Base-by-base conservation (phyloP, 2,329 filamentous ascomycete genomes). In the Fonsecaea multimorphosa region DNA sequence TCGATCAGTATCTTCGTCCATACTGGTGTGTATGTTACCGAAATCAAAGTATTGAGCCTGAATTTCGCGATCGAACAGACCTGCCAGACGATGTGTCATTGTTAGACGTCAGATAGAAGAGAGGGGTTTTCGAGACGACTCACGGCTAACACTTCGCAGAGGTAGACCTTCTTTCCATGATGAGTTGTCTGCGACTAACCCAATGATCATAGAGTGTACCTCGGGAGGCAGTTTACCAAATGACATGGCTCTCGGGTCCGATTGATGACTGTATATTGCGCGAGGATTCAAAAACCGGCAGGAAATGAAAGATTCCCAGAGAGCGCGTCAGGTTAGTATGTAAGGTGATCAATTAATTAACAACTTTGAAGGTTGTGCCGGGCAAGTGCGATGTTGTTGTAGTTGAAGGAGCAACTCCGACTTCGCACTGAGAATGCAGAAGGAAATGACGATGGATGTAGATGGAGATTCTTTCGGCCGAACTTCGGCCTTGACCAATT, bases 41-140 rank as follows among this genome's bases (percentile, higher is more conserved):
- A 49, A 49, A 36, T 62, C 60, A 49, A 62, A 62, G 36, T 56
- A 62, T 11, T 52, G 34, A 9, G 52, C 51, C 19, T 62, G 60
- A 22, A 62, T 51, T 49, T 62, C 52, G n/a, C 29, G 60, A 44
- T 62, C 27, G 51, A 55, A 62, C 3, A 57, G 29, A 27, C 38
- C 60, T 62, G 44, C 29, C 11, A 31, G n/a, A 51, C 7, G 38
- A 27, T 14, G 8, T 56, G 58, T 61, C 34, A 61, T 49, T 8
- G 38, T 14, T 2, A 27, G 9, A 29, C n/a, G 22, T 14, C n/a
- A 14, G 24, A 16, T 8, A 2, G 14, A 16, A 24, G 16, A 7
- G 16, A 19, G 3, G 8, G 3, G 14, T 16, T 44, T 22, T 22
- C n/a, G 16, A 44, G 16, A 5, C 5, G 2, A 61, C 58, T 40